These are phyloP conservation scores for Rachicladosporium sp. DNA, from an alignment of 2,329 filamentous ascomycete species.

Conservation along the genomic window DNA sequence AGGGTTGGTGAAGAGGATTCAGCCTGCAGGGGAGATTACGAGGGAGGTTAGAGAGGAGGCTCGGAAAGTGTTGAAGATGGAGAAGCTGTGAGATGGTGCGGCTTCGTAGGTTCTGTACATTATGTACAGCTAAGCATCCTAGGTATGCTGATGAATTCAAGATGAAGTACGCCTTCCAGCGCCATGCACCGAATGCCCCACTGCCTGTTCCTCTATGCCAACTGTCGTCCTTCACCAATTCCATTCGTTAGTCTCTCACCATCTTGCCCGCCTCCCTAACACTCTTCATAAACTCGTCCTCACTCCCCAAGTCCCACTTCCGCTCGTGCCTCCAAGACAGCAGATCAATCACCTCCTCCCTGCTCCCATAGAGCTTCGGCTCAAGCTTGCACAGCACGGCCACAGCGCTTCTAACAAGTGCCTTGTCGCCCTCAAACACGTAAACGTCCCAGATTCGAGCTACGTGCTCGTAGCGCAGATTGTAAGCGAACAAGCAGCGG, in stretches of 20 bases:
- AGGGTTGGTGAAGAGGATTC: conserved; percentile 42
- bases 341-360: conserved; percentile 31
- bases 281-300: conserved; percentile 28
- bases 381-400: conserved; percentile 48
- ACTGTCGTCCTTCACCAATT: too few relatives aligned
- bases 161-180: too few relatives aligned
- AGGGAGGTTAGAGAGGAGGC: conserved; percentile 23
- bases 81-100: neutral
- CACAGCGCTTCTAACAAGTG: conserved; percentile 58
- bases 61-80: neutral
- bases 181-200: too few relatives aligned
- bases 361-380: conserved; percentile 34
- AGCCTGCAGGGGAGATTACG: conserved; percentile 41
- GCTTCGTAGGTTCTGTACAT: too few relatives aligned
- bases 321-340: conserved; percentile 29
- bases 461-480: conserved; percentile 33
- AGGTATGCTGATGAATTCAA: too few relatives aligned
- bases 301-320: conserved; percentile 22
- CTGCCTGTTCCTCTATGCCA: too few relatives aligned
- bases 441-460: conserved; percentile 71
- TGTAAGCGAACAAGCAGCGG: conserved; percentile 21
- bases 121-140: too few relatives aligned
- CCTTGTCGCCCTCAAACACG: conserved; percentile 65
- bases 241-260: neutral
- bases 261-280: conserved; percentile 28